These are phyloP conservation scores for Lasiodiplodia sp. DNA, from an alignment of 2,329 filamentous ascomycete genomes.

Conservation along the genomic window DNA sequence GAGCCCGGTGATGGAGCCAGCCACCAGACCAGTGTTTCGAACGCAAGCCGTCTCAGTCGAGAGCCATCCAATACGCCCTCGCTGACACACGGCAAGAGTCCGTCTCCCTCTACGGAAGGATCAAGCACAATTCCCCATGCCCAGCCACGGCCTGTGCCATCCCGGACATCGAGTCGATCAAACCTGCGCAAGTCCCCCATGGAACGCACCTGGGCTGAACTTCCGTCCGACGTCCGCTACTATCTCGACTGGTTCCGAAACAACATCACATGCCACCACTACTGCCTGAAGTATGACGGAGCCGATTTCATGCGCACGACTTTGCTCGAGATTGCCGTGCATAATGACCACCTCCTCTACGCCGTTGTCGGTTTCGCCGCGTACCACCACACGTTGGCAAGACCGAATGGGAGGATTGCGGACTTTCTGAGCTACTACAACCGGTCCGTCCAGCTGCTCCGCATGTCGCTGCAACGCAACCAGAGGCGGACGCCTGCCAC, in stretches of 20 bases:
- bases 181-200: conserved; percentile 34
- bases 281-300: conserved; percentile 75
- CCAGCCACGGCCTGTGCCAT: conserved; percentile 40
- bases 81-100: conserved; percentile 54
- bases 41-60: conserved; percentile 38
- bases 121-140: conserved; percentile 46
- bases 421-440: conserved; percentile 92
- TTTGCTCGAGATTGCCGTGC: conserved; percentile 75
- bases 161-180: conserved; percentile 45
- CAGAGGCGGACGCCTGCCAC: conserved; percentile 77
- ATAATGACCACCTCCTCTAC: conserved; percentile 83
- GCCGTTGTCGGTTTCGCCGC: conserved; percentile 87
- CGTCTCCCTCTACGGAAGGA: conserved; percentile 60
- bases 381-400: conserved; percentile 79
- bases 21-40: conserved; percentile 27
- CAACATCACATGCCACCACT: conserved; percentile 82
- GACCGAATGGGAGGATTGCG: conserved; percentile 75
- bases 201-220: conserved; percentile 44
- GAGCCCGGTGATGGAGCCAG: conserved; percentile 48
- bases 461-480: conserved; percentile 73
- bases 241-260: conserved; percentile 81
- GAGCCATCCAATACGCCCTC: conserved; percentile 50
- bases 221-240: conserved; percentile 75
- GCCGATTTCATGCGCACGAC: conserved; percentile 76
- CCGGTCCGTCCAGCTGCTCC: conserved; percentile 78